These are phyloP conservation scores for Aschersonia sp. DNA, from an alignment of 2,329 filamentous ascomycete genomes.

Conservation along the genomic window DNA sequence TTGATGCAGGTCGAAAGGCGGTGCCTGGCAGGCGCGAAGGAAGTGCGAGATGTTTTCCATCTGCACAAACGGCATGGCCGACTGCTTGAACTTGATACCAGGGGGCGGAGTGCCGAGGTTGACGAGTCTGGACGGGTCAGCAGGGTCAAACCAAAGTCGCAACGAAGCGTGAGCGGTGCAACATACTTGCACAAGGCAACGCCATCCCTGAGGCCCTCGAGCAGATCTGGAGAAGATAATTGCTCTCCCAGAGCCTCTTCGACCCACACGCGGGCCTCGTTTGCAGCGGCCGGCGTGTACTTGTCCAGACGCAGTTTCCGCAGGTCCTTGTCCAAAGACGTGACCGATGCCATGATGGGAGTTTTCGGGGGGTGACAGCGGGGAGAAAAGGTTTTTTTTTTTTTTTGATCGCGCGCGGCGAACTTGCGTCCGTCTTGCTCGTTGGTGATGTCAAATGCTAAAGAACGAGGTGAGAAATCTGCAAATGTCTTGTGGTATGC, in stretches of 20 bases:
- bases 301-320: conserved; percentile 82
- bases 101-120: conserved; percentile 67
- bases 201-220: conserved; percentile 81
- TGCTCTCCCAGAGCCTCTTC: conserved; percentile 64
- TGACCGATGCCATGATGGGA: conserved; percentile 70
- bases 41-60: conserved; percentile 99
- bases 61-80: conserved; percentile 93
- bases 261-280: conserved; percentile 76
- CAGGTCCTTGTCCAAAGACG: conserved; percentile 89
- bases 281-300: conserved; percentile 82
- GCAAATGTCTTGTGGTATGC: neutral
- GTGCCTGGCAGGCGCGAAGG: conserved; percentile 70
- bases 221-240: conserved; percentile 58
- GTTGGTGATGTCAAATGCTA: neutral
- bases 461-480: too few species aligned
- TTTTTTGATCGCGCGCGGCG: neutral
- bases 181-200: conserved; percentile 80
- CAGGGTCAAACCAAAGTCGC: neutral
- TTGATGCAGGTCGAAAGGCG: conserved; percentile 74
- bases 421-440: neutral
- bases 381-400: neutral
- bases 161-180: neutral
- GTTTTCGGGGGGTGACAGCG: neutral
- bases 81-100: conserved; percentile 79
- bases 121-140: conserved; percentile 45